These are phyloP conservation scores for Neoboletus magnificus DNA, from an alignment of 768 basidiomycete species.

Conservation along the genomic window DNA sequence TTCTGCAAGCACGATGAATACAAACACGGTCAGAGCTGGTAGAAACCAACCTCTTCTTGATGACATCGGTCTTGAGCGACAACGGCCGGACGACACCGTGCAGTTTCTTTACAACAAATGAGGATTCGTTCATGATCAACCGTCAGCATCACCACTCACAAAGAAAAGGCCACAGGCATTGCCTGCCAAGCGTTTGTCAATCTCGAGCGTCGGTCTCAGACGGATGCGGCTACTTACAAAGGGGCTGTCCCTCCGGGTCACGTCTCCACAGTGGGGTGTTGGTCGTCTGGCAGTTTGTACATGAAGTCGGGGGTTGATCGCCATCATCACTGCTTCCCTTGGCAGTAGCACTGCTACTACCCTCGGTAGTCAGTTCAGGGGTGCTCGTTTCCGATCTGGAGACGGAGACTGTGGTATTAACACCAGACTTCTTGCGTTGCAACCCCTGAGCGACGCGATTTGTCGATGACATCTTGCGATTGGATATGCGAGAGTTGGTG, in stretches of 20 bases:
- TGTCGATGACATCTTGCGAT: slow-evolving; percentile 63
- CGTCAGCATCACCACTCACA: slow-evolving; percentile 48
- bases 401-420: slow-evolving; percentile 21
- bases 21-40: background rate
- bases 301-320: slow-evolving; percentile 74
- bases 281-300: slow-evolving; percentile 93
- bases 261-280: slow-evolving; percentile 93
- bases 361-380: slow-evolving; percentile 49
- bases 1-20: slow-evolving; percentile 41
- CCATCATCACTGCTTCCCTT: slow-evolving; percentile 58
- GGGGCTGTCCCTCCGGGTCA: slow-evolving; percentile 88
- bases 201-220: slow-evolving; percentile 9
- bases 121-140: slow-evolving; percentile 6
- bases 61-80: slow-evolving; percentile 94
- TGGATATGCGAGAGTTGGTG: slow-evolving; percentile 29
- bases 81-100: slow-evolving; percentile 93
- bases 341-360: slow-evolving; percentile 28
- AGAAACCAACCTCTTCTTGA: slow-evolving; percentile 80
- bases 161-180: slow-evolving; percentile 94
- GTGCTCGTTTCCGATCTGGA: slow-evolving; percentile 62
- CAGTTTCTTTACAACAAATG: slow-evolving; percentile 64
- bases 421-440: slow-evolving; percentile 49
- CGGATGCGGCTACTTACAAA: slow-evolving; percentile 55
- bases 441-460: slow-evolving; percentile 59
- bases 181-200: slow-evolving; percentile 40